These are phyloP conservation scores for Lasiosphaeria miniovina DNA, from an alignment of 495 filamentous ascomycete species.

Conservation along the genomic window DNA sequence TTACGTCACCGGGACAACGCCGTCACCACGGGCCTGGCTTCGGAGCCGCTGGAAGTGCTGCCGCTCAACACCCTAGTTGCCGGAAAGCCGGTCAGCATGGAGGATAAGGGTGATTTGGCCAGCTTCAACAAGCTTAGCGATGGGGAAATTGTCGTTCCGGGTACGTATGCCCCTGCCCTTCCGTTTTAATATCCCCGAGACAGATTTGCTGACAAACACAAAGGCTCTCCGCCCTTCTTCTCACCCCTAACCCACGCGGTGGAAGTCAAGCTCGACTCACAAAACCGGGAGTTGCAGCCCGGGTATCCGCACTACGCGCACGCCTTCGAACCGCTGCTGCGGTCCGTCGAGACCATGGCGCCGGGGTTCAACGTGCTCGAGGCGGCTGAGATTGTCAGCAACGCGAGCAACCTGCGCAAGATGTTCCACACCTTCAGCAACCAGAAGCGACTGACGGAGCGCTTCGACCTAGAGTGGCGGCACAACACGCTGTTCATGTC, in stretches of 20 bases:
- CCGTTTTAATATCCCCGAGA: no score
- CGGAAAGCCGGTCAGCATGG: conserved; percentile 9
- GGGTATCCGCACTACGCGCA: conserved; percentile 13
- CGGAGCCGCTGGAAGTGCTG: conserved; percentile 1
- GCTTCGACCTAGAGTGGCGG: conserved; percentile 23
- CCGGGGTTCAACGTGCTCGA: conserved; percentile 13
- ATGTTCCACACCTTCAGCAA: conserved; percentile 23
- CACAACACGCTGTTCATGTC: conserved; percentile 14
- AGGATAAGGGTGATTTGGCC: conserved; percentile 13
- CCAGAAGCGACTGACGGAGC: background rate
- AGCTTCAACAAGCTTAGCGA: conserved; percentile 27
- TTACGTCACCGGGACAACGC: background rate
- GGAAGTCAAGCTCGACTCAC: conserved; percentile 1
- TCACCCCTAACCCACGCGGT: conserved; percentile 9
- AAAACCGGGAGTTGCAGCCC: conserved; percentile 2
- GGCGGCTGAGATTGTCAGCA: conserved; percentile 17
- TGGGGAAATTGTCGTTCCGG: conserved; percentile 26
- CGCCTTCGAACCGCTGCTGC: conserved; percentile 25
- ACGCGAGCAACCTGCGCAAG: conserved; percentile 25
- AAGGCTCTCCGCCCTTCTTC: conserved; percentile 20
- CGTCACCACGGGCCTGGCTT: background rate
- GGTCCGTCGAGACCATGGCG: conserved; percentile 13
- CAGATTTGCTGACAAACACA: background rate
- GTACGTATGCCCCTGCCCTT: conserved; percentile 8
- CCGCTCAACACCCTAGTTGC: conserved; percentile 1